A percentile compares a stretch with the other conserved stretches of the same genome.
Evolutionary conservation across 208 protist species (phyloP).

Genomic region (Phytomonas serpens): DNA sequence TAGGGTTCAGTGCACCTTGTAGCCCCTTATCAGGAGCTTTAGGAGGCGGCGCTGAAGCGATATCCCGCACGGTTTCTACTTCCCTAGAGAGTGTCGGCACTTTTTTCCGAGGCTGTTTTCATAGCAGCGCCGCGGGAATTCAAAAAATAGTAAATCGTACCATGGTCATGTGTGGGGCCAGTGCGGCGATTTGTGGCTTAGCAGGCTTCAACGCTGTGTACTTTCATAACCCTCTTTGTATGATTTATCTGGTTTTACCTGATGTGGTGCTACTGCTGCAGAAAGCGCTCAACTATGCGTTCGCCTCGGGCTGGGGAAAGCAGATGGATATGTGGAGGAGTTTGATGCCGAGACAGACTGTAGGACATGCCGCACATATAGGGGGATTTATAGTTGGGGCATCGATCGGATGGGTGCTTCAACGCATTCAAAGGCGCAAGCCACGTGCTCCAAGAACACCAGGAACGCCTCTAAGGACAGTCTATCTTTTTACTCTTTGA

Average conservation of each 20-base stretch:
- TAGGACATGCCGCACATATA: conserved; percentile 57
- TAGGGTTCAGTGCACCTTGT: neutral
- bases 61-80: neutral
- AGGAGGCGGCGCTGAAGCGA: neutral
- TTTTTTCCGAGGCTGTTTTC: conserved; percentile 15
- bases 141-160: conserved; percentile 25
- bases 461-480: neutral
- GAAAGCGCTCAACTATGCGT: conserved; percentile 16
- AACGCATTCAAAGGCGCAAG: neutral
- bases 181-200: conserved; percentile 41
- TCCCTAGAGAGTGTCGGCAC: conserved; percentile 5
- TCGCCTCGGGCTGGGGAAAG: neutral
- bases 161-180: conserved; percentile 55
- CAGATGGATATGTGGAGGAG: conserved; percentile 12
- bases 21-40: conserved; percentile 3
- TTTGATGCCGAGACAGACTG: conserved; percentile 28
- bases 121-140: conserved; percentile 14
- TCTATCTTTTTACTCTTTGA: neutral
- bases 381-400: conserved; percentile 47
- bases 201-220: conserved; percentile 47
- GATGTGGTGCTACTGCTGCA: conserved; percentile 21
- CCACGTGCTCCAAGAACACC: neutral
- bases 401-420: conserved; percentile 16
- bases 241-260: conserved; percentile 23
- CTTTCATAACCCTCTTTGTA: conserved; percentile 25